These are phyloP conservation scores for Lithohypha guttulata DNA, from an alignment of 2,329 filamentous ascomycete species.

Conservation along the genomic window DNA sequence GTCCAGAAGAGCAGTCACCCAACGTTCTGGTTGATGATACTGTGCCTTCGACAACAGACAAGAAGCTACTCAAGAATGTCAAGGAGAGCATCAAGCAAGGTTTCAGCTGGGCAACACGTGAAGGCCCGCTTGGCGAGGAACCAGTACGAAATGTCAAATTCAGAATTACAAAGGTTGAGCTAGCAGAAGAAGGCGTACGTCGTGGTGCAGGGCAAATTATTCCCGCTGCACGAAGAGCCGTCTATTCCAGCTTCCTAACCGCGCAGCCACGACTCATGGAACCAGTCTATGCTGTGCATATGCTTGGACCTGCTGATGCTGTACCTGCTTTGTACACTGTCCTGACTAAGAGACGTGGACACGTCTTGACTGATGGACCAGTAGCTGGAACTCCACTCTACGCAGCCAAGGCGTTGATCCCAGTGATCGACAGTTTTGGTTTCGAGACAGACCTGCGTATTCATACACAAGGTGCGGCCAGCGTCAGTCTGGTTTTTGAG, in stretches of 20 bases:
- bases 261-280: slow-evolving; percentile 94
- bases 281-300: slow-evolving; percentile 82
- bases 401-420: slow-evolving; percentile 78
- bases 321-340: slow-evolving; percentile 87
- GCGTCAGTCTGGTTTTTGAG: slow-evolving; percentile 86
- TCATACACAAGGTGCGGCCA: slow-evolving; percentile 86
- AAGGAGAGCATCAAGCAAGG: slow-evolving; percentile 90
- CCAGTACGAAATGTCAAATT: slow-evolving; percentile 98
- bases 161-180: slow-evolving; percentile 79
- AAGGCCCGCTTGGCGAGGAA: slow-evolving; percentile 96
- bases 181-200: slow-evolving; percentile 86
- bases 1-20: slow-evolving; percentile 84
- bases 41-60: slow-evolving; percentile 85
- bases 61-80: slow-evolving; percentile 75
- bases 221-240: slow-evolving; percentile 80
- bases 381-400: slow-evolving; percentile 92
- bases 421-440: slow-evolving; percentile 93
- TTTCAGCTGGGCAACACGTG: slow-evolving; percentile 90
- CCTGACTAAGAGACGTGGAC: slow-evolving; percentile 74
- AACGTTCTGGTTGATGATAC: slow-evolving; percentile 98
- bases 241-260: slow-evolving; percentile 96
- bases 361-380: slow-evolving; percentile 87
- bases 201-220: slow-evolving; percentile 95
- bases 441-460: slow-evolving; percentile 97
- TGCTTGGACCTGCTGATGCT: slow-evolving; percentile 83